Conservation (phyloP, 352 stramenopile genomes). For the Pilasporangium apinafurcum region DNA sequence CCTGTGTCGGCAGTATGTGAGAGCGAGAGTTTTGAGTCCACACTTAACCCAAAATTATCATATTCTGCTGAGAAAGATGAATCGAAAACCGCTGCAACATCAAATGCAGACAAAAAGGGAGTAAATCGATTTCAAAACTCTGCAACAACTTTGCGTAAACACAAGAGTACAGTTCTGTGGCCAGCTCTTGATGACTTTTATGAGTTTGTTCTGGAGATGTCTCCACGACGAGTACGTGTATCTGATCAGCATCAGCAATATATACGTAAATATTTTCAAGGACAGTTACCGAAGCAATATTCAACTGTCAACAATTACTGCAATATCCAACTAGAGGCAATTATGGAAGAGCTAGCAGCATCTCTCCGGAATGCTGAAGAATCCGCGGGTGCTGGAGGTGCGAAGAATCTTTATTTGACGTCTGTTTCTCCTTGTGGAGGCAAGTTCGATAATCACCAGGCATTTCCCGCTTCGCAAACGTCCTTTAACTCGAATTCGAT, state of each 20-base stretch:
- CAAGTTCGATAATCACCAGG: slow-evolving; percentile 3
- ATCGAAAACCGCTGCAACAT: no score
- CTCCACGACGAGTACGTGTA: slow-evolving; percentile 30
- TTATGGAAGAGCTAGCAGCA: slow-evolving; percentile 61
- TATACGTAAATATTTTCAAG: slow-evolving; percentile 21
- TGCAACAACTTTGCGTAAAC: slow-evolving; percentile 7
- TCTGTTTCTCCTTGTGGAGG: slow-evolving; percentile 55
- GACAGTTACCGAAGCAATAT: slow-evolving; percentile 39
- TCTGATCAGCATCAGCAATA: slow-evolving; percentile 17
- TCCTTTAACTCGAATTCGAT: slow-evolving; percentile 45
- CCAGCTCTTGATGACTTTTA: slow-evolving; percentile 72
- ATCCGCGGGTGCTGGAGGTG: slow-evolving; percentile 21
- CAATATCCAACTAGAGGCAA: slow-evolving; percentile 44
- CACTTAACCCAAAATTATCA: no score
- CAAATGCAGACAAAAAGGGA: slow-evolving; percentile 7
- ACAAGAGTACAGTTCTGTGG: slow-evolving; percentile 63
- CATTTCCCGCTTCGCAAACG: slow-evolving; percentile 3
- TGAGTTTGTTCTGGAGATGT: slow-evolving; percentile 62
- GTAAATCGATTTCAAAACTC: slow-evolving; percentile 7
- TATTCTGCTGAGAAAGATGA: no score
- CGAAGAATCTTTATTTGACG: slow-evolving; percentile 24
- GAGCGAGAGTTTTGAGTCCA: no score
- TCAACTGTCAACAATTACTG: slow-evolving; percentile 49
- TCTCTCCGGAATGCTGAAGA: slow-evolving; percentile 44
- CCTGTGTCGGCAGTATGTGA: no score